Evolutionary conservation across 2,329 filamentous ascomycete species (phyloP).

Genomic region (Fusarium nelsonii): DNA sequence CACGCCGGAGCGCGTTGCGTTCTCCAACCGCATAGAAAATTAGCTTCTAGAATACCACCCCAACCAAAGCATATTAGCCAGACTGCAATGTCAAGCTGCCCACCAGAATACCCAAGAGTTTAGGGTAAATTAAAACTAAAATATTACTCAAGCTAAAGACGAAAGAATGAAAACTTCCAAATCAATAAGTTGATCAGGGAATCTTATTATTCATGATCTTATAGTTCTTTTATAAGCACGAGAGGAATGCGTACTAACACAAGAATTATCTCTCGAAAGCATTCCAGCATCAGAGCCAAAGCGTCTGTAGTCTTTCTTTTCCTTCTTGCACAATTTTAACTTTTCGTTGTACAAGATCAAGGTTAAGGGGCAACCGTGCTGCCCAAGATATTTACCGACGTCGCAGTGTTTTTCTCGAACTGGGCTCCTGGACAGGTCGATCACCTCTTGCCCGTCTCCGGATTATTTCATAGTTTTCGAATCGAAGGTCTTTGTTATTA

Average conservation of each 20-base stretch:
- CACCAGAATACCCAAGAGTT: too few relatives aligned
- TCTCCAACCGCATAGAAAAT: constrained; percentile 10
- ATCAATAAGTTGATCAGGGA: too few relatives aligned
- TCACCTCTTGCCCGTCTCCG: background rate
- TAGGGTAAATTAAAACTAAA: too few relatives aligned
- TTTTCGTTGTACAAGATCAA: background rate
- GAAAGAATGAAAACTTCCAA: too few relatives aligned
- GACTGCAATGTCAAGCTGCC: too few relatives aligned
- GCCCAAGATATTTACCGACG: background rate
- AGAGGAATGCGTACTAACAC: too few relatives aligned
- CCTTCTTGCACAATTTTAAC: background rate
- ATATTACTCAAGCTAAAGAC: too few relatives aligned
- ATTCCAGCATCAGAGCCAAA: background rate
- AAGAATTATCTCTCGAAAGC: too few relatives aligned
- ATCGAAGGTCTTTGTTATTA: background rate
- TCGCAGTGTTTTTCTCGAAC: background rate
- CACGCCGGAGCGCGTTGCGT: constrained; percentile 28
- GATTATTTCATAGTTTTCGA: too few relatives aligned
- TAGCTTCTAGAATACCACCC: background rate
- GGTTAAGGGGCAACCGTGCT: background rate
- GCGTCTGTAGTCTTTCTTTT: background rate
- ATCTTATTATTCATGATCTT: too few relatives aligned
- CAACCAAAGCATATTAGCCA: background rate
- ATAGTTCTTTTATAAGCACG: too few relatives aligned
- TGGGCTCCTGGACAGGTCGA: background rate